Base-by-base conservation (phyloP, 371 early-diverging fungal genomes). In the Circinella minor region DNA sequence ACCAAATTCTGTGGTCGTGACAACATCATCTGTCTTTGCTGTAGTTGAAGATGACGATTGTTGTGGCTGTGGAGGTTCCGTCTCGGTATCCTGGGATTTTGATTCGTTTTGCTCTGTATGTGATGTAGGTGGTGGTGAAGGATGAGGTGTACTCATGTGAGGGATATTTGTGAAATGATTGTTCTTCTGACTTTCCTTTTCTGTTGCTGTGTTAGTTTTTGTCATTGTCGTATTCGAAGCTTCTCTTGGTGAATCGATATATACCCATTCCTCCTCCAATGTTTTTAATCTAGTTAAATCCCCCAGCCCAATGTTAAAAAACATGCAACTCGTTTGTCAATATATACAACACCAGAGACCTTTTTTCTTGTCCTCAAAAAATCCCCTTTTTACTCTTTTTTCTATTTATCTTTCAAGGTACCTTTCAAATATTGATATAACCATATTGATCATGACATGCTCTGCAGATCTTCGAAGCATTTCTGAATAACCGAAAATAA, bases 401-500 rank as follows among this genome's bases (percentile, higher is more conserved):
- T 43, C 43, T 27, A 27, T 27, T 2, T 2, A 27, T 27, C 27
- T 27, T 27, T 9, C 43, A 43, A 43, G 43, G 43, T 78, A 87
- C 90, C 87, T 85, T 68, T 90, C 88, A 79, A 92, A 93, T 69
- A 91, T 87, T n/a, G 87, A 76, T 55, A 88, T 90, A 7, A 92
- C 89, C 76, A 94, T 87, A 18, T 89, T 87, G 3, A 90, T 79
- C 80, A 95, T 90, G 37, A 92, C 92, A 68, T 93, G 92, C 63
- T 94, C 95, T 36, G 96, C 95, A 6, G 92, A 86, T 71, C 89
- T 81, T 51, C 94, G 83, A 9, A 94, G 71, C 81, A 94, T 87
- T 78, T 95, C 95, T 93, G 37, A 27, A 27, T 9, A 63, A 20
- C 48, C 36, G 60, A 43, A 43, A 43, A 9, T 11, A 43, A 43